Conservation (phyloP, 192 early-diverging fungal genomes). For the Podila verticillata region DNA sequence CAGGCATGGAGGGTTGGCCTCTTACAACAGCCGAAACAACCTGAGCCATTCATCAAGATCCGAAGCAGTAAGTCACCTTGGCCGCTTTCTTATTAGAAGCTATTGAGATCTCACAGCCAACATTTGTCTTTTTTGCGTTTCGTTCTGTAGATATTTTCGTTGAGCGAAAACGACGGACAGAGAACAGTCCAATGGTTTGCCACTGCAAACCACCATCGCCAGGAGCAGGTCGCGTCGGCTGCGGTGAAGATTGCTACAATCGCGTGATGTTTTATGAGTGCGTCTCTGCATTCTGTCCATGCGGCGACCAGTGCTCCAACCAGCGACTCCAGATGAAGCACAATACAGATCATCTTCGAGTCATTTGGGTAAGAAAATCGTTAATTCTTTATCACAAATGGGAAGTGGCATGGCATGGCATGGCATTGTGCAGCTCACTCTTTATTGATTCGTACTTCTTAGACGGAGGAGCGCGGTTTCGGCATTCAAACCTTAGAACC, state of each 20-base stretch:
- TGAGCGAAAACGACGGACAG: slow-evolving; percentile 69
- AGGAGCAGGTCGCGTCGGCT: slow-evolving; percentile 63
- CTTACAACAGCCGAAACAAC: slow-evolving; percentile 42
- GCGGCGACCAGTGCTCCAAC: slow-evolving; percentile 75
- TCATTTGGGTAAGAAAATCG: slow-evolving; percentile 65
- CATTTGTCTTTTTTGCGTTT: not conserved
- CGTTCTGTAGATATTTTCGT: slow-evolving; percentile 74
- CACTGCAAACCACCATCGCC: slow-evolving; percentile 65
- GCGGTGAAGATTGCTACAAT: slow-evolving; percentile 79
- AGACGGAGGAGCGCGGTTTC: slow-evolving; percentile 76
- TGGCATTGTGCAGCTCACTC: not conserved
- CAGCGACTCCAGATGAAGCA: slow-evolving; percentile 75
- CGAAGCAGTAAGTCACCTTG: slow-evolving; percentile 57
- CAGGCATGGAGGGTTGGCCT: slow-evolving; percentile 52
- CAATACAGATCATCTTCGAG: slow-evolving; percentile 60
- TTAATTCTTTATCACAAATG: too few species aligned
- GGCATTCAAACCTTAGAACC: slow-evolving; percentile 67
- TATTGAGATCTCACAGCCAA: not conserved
- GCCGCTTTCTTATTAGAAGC: not conserved
- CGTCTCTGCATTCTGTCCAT: slow-evolving; percentile 69
- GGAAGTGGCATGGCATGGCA: not conserved
- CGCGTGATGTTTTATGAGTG: slow-evolving; percentile 84
- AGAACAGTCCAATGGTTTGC: slow-evolving; percentile 61
- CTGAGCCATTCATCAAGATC: slow-evolving; percentile 62
- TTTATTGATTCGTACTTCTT: not conserved